Base-by-base conservation (phyloP, 371 early-diverging fungal genomes). In the Zychaea mexicana region DNA sequence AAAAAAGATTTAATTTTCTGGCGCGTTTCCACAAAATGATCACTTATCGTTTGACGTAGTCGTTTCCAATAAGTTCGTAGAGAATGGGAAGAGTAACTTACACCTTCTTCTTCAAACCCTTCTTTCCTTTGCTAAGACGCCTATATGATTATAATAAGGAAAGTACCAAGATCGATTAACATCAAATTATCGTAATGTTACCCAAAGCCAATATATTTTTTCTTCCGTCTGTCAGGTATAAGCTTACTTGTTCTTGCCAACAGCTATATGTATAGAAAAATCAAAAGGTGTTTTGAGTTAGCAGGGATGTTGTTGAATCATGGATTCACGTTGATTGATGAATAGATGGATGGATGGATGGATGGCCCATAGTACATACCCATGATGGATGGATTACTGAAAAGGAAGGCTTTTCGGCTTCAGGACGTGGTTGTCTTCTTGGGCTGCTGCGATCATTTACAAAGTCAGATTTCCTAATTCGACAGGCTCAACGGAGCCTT, bases 101-200 rank as follows among this genome's bases (percentile, higher is more conserved):
- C 93, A 92, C 85, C 92, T 93, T 95, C 94, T 96, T 96, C 94
- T 96, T 96, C 78, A 94, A 85, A 76, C 94, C 96, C 89, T 95
- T 96, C 90, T 95, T 96, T 77, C 95, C 95, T 85, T 96, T 96
- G 74, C 92, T 92, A 72, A 96, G 87, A 82, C 88, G 88, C 83
- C 84, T 86, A 33, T 45, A 61, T 32, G 19, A 49, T 17, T 32
- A n/a, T 52, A 52, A 52, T n/a, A n/a, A n/a, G n/a, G n/a, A n/a
- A n/a, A n/a, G n/a, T n/a, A n/a, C 17, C 38, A 15, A 36, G 45
- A 57, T 21, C n/a, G 38, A 65, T 53, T 15, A 42, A 38, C 39
- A 65, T 60, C n/a, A n/a, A n/a, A n/a, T n/a, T n/a, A n/a, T n/a
- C n/a, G n/a, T n/a, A n/a, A n/a, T n/a, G n/a, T 42, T 42, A 17